phyloP scores from a whole-genome alignment of 768 basidiomycete genomes.

The Leccinum boreale region DNA sequence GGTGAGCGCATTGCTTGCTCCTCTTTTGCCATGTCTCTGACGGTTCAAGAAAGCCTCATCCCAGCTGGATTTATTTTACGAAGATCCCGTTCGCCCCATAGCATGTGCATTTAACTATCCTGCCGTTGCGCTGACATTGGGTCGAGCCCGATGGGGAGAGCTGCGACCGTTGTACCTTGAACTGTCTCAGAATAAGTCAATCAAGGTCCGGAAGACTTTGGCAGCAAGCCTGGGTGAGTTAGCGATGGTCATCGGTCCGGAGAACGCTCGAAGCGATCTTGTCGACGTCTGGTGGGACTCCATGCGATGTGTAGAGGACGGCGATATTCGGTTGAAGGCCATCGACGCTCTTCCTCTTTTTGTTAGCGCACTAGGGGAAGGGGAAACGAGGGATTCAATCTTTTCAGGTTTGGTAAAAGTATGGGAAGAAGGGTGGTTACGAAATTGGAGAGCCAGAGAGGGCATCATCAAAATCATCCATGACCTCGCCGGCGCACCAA shows the following conservation, averaged over 20 bases:
- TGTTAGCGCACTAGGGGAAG: slow-evolving; percentile 46
- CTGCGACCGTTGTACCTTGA: slow-evolving; percentile 65
- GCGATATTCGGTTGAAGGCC: slow-evolving; percentile 67
- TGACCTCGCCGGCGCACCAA: slow-evolving; percentile 43
- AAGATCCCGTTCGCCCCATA: slow-evolving; percentile 69
- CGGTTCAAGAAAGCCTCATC: slow-evolving; percentile 14
- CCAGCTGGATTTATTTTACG: slow-evolving; percentile 45
- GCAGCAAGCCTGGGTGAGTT: slow-evolving; percentile 89
- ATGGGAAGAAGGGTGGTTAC: slow-evolving; percentile 60
- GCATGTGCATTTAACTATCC: slow-evolving; percentile 91
- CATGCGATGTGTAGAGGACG: slow-evolving; percentile 53
- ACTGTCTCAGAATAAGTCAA: slow-evolving; percentile 56
- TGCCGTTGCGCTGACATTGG: slow-evolving; percentile 82
- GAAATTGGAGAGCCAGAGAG: slow-evolving; percentile 81
- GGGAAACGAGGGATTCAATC: slow-evolving; percentile 42
- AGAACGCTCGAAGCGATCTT: slow-evolving; percentile 65
- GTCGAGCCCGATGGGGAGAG: slow-evolving; percentile 68
- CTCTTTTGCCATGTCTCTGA: slow-evolving; percentile 4
- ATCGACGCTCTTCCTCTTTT: slow-evolving; percentile 65
- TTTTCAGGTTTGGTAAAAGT: slow-evolving; percentile 46
- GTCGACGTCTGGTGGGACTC: slow-evolving; percentile 67
- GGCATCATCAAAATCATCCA: slow-evolving; percentile 55
- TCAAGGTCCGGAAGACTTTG: slow-evolving; percentile 72
- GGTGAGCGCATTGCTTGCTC: slow-evolving; percentile 12
- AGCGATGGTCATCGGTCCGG: slow-evolving; percentile 77